These are phyloP conservation scores for Ceratocystis alfenasii DNA, from an alignment of 2,329 filamentous ascomycete genomes.

Conservation along the genomic window DNA sequence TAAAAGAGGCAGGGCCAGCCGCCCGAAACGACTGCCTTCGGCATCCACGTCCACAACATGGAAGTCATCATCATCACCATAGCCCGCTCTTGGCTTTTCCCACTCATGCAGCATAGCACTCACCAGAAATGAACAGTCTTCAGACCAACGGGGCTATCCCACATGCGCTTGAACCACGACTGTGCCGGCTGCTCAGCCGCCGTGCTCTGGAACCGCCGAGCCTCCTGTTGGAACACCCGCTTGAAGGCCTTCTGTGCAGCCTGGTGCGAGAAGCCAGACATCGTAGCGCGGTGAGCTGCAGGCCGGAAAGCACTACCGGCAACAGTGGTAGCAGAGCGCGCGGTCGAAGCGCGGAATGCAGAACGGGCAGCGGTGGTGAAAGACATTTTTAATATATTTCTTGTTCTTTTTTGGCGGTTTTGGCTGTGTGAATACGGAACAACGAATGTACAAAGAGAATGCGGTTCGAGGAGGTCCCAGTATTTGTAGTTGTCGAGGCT, in stretches of 20 bases:
- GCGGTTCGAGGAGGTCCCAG: neutral
- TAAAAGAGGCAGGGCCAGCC: neutral
- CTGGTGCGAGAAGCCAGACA: constrained; percentile 35
- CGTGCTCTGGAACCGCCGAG: constrained; percentile 55
- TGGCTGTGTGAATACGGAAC: neutral
- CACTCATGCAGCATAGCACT: constrained; percentile 25
- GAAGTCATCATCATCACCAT: too few relatives aligned
- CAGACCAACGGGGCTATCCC: constrained; percentile 67
- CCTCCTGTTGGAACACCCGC: constrained; percentile 27
- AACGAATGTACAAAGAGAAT: neutral
- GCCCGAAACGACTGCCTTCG: neutral
- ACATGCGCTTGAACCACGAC: constrained; percentile 64
- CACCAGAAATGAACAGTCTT: constrained; percentile 99
- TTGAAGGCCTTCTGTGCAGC: constrained; percentile 46
- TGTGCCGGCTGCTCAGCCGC: constrained; percentile 36
- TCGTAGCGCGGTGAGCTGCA: constrained; percentile 38
- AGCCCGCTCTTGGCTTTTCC: too few relatives aligned
- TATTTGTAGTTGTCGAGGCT: neutral
- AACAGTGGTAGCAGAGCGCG: constrained; percentile 35
- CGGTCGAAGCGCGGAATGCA: constrained; percentile 38
- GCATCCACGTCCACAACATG: neutral
- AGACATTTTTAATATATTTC: neutral
- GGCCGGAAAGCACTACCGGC: constrained; percentile 33
- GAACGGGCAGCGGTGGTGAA: constrained; percentile 33
- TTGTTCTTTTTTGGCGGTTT: constrained; percentile 29